Percentiles rank a stretch among this genome's conserved stretches.
These are phyloP conservation scores for Dactylellina parvicollis DNA, from an alignment of 2,329 filamentous ascomycete genomes.

Conservation along the genomic window DNA sequence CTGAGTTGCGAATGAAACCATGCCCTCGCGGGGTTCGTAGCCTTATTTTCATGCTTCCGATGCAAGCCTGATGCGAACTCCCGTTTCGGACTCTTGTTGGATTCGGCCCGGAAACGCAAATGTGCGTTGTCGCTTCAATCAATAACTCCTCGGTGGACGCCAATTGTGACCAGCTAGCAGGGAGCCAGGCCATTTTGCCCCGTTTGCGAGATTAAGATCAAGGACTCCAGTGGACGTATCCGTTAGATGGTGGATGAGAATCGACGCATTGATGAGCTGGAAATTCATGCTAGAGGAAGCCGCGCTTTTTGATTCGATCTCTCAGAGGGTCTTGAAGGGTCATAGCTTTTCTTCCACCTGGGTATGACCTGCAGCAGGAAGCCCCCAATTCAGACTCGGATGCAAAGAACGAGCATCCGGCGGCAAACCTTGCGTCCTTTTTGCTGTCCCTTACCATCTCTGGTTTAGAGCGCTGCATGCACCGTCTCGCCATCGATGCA, in stretches of 20 bases:
- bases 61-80: conserved; percentile 21
- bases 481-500: conserved; percentile 40
- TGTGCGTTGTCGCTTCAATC: conserved; percentile 24
- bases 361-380: no score
- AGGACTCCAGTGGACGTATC: no score
- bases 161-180: no score
- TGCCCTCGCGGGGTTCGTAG: neutral
- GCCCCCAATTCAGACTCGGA: conserved; percentile 28
- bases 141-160: neutral
- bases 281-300: neutral
- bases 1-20: neutral
- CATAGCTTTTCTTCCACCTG: conserved; percentile 7
- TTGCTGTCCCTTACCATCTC: conserved; percentile 5
- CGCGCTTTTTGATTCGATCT: conserved; percentile 4
- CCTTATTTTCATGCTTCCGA: conserved; percentile 15
- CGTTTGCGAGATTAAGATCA: no score
- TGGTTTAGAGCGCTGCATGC: conserved; percentile 23
- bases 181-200: no score
- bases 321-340: neutral
- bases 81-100: conserved; percentile 6
- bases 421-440: conserved; percentile 41
- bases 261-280: conserved; percentile 36
- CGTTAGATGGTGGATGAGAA: neutral
- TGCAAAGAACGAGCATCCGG: conserved; percentile 33
- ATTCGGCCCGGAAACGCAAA: conserved; percentile 20